Percentiles rank a stretch among this genome's conserved stretches.
phyloP scores from a whole-genome alignment of 192 early-diverging fungal species.

The Pecoramyces ruminantium region DNA sequence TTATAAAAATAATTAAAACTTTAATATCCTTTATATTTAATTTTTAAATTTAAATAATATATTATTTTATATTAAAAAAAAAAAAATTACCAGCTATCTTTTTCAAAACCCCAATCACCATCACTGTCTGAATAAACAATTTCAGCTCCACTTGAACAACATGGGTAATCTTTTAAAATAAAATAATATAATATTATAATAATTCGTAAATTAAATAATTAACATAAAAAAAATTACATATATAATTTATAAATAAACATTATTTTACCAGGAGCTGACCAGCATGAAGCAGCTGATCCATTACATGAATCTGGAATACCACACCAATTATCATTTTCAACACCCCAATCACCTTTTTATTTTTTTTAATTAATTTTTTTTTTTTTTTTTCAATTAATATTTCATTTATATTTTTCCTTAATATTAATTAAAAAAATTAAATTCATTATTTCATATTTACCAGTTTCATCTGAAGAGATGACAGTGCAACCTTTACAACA shows the following conservation, averaged over 20 bases:
- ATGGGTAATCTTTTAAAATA: not conserved
- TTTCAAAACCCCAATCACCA: not conserved
- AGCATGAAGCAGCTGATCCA: not conserved
- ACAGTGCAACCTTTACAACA: not conserved
- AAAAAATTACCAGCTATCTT: not conserved
- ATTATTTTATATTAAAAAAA: no score
- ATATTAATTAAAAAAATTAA: no score
- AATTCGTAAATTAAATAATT: not conserved
- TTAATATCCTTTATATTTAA: no score
- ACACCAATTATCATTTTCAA: not conserved
- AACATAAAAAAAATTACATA: not conserved
- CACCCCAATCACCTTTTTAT: not conserved
- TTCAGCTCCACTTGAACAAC: not conserved
- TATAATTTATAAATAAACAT: no score
- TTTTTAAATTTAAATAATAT: no score
- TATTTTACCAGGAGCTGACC: not conserved
- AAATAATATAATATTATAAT: not conserved
- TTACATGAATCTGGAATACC: not conserved
- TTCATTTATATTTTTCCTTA: no score
- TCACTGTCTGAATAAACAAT: not conserved
- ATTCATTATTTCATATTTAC: not conserved
- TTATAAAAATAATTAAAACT: no score
- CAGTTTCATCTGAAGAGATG: not conserved
- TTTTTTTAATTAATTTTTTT: not conserved
- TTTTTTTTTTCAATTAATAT: not conserved